Percentiles rank a stretch among this genome's conserved stretches.
phyloP scores from a whole-genome alignment of 805 yeast genomes.

The Starmerella bombicola region DNA sequence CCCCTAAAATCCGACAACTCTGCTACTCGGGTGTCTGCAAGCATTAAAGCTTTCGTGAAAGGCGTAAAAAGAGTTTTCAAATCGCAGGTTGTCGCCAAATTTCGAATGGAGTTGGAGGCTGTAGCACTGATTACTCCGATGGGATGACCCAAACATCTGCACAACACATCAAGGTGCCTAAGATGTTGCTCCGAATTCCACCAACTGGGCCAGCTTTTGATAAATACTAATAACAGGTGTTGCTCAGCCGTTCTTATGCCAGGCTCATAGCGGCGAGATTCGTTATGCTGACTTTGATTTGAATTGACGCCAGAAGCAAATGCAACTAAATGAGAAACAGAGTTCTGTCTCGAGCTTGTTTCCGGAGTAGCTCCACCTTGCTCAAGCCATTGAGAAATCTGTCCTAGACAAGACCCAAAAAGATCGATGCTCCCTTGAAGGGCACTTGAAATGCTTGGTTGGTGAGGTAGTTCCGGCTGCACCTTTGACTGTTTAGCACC shows the following conservation, averaged over 20 bases:
- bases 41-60: conserved; percentile 16
- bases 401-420: conserved; percentile 22
- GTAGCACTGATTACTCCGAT: conserved; percentile 5
- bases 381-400: conserved; percentile 17
- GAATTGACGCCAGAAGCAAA: conserved; percentile 12
- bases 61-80: conserved; percentile 12
- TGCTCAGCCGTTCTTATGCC: conserved; percentile 17
- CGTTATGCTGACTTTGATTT: not conserved
- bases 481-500: conserved; percentile 15
- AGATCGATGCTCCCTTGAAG: conserved; percentile 21
- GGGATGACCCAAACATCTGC: conserved; percentile 31
- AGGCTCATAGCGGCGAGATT: not conserved
- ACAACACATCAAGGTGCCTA: conserved; percentile 58
- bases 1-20: conserved; percentile 3
- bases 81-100: conserved; percentile 11
- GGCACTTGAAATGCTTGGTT: conserved; percentile 16
- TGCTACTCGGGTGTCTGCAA: conserved; percentile 9
- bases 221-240: conserved; percentile 17
- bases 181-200: conserved; percentile 40
- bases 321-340: conserved; percentile 20
- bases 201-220: conserved; percentile 68
- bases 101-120: conserved; percentile 11
- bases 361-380: conserved; percentile 12
- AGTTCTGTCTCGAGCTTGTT: conserved; percentile 18
- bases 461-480: conserved; percentile 15